Percentiles rank a stretch among this genome's conserved stretches.
phyloP scores from a whole-genome alignment of 2,329 filamentous ascomycete species.

The Sclerotinia nivalis region DNA sequence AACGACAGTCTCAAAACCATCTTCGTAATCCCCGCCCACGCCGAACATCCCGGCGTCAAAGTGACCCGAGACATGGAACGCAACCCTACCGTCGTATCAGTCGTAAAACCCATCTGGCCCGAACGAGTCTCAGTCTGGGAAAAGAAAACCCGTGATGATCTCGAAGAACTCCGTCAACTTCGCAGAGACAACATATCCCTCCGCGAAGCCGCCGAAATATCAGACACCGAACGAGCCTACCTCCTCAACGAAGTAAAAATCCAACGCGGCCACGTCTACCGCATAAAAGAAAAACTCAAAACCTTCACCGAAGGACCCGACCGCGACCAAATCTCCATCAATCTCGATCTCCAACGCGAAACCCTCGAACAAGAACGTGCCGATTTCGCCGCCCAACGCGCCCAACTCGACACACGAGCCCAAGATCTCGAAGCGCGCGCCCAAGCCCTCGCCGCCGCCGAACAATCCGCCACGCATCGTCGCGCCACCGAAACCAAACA shows the following conservation, averaged over 20 bases:
- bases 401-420: background rate
- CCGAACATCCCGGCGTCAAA: conserved; percentile 48
- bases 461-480: background rate
- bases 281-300: background rate
- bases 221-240: conserved; percentile 2
- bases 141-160: conserved; percentile 30
- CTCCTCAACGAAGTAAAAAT: conserved; percentile 14
- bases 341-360: background rate
- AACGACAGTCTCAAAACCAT: conserved; percentile 47
- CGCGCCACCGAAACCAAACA: background rate
- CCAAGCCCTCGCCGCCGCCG: background rate
- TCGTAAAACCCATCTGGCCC: conserved; percentile 39
- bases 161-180: conserved; percentile 28
- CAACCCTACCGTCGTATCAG: conserved; percentile 45
- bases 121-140: conserved; percentile 37
- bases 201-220: conserved; percentile 14
- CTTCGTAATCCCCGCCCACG: conserved; percentile 55
- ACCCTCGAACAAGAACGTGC: background rate
- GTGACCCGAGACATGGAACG: conserved; percentile 50
- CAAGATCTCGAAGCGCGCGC: background rate
- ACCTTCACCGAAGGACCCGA: background rate
- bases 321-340: background rate
- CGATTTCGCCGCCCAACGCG: background rate
- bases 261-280: background rate
- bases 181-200: background rate